Evolutionary conservation across 1,284 basidiomycete species (phyloP).

Genomic region (Boletellus deceptivus): DNA sequence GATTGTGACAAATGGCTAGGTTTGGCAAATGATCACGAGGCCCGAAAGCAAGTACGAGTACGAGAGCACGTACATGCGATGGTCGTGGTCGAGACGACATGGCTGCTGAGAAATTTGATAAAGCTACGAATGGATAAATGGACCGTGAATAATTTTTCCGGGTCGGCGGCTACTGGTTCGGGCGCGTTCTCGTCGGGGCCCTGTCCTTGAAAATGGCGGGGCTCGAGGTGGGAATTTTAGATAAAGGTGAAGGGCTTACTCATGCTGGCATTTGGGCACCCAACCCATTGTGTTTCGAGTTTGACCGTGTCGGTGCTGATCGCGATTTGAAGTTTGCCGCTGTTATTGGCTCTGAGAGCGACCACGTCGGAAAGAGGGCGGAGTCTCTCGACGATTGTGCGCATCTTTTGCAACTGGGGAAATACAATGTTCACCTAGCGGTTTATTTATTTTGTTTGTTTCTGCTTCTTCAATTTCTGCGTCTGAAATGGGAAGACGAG

Average conservation of each 20-base stretch:
- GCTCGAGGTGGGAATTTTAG: too few species aligned
- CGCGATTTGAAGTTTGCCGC: conserved; percentile 62
- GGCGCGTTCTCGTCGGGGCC: conserved; percentile 35
- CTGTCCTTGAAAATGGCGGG: conserved; percentile 14
- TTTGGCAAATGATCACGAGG: not conserved
- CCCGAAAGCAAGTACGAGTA: not conserved
- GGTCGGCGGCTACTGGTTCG: conserved; percentile 40
- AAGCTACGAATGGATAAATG: conserved; percentile 75
- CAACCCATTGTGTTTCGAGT: conserved; percentile 81
- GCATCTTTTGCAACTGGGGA: conserved; percentile 74
- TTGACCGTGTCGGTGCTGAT: conserved; percentile 70
- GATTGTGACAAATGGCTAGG: conserved; percentile 78
- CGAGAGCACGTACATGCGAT: conserved; percentile 68
- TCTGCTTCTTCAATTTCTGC: conserved; percentile 3
- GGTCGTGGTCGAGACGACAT: conserved; percentile 82
- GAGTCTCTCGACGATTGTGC: conserved; percentile 76
- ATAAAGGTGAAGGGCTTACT: conserved; percentile 35
- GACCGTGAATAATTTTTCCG: conserved; percentile 61
- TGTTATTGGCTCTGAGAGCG: conserved; percentile 66
- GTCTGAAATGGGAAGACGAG: not conserved
- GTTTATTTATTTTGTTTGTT: too few species aligned
- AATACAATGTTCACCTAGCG: conserved; percentile 78
- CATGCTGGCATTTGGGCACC: conserved; percentile 66
- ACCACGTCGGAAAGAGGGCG: conserved; percentile 74
- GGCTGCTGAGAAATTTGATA: conserved; percentile 80